A percentile compares a stretch with the other conserved stretches of the same genome.
Conservation (phyloP, 164 flowering plant species). For the Piper betle region DNA sequence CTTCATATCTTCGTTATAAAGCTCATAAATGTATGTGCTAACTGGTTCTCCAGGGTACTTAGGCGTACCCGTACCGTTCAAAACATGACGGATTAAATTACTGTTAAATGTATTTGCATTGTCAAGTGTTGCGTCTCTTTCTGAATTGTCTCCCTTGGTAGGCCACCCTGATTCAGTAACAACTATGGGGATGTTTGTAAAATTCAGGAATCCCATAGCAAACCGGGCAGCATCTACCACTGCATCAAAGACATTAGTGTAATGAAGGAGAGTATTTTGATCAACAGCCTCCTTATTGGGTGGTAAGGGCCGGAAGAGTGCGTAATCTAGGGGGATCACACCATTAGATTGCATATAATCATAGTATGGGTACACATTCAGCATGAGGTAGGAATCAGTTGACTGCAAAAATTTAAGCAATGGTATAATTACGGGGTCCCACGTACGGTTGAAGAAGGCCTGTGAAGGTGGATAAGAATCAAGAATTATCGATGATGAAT, state of each 20-base stretch:
- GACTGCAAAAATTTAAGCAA: slow-evolving; percentile 63
- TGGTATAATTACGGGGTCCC: slow-evolving; percentile 58
- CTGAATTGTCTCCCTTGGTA: slow-evolving; percentile 58
- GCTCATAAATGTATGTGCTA: slow-evolving; percentile 82
- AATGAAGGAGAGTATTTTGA: slow-evolving; percentile 70
- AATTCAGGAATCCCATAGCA: slow-evolving; percentile 62
- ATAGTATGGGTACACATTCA: slow-evolving; percentile 79
- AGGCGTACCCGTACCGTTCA: slow-evolving; percentile 81
- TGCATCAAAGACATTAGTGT: slow-evolving; percentile 86
- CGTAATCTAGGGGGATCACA: slow-evolving; percentile 71
- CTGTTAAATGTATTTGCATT: slow-evolving; percentile 85
- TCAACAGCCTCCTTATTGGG: slow-evolving; percentile 89
- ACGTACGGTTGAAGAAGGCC: slow-evolving; percentile 74
- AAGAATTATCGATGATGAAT: slow-evolving; percentile 59
- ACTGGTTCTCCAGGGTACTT: slow-evolving; percentile 72
- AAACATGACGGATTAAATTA: slow-evolving; percentile 64
- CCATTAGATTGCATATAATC: slow-evolving; percentile 73
- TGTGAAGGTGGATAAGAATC: slow-evolving; percentile 90
- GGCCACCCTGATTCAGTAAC: slow-evolving; percentile 90
- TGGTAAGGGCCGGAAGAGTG: slow-evolving; percentile 66
- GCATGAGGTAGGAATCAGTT: slow-evolving; percentile 63
- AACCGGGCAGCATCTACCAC: slow-evolving; percentile 75
- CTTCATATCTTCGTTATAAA: slow-evolving; percentile 72
- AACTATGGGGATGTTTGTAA: slow-evolving; percentile 55
- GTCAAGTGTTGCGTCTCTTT: slow-evolving; percentile 58